Conservation (phyloP, 768 basidiomycete genomes). For the Baorangia bicolor region DNA sequence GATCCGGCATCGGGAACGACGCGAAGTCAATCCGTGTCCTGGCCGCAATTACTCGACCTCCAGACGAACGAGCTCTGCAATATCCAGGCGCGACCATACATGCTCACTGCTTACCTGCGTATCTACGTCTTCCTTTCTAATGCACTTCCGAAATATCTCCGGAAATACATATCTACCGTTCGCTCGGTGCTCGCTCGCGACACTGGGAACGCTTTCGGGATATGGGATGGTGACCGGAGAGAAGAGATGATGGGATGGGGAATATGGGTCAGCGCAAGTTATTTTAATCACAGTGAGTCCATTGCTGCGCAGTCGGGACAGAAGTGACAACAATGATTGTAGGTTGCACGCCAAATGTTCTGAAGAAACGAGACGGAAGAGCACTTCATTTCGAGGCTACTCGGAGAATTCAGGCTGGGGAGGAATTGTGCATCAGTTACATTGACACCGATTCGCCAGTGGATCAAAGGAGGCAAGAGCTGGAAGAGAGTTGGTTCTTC, state of each 20-base stretch:
- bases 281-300: constrained; percentile 65
- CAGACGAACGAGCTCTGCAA: constrained; percentile 58
- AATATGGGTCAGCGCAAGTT: constrained; percentile 58
- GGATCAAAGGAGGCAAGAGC: constrained; percentile 38
- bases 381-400: constrained; percentile 47
- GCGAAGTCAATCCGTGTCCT: constrained; percentile 24
- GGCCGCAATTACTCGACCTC: constrained; percentile 52
- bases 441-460: constrained; percentile 37
- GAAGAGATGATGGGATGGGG: constrained; percentile 67
- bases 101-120: constrained; percentile 51
- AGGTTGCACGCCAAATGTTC: constrained; percentile 56
- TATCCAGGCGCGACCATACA: constrained; percentile 45
- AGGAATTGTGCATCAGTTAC: constrained; percentile 62
- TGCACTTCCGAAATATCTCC: constrained; percentile 30
- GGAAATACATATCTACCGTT: constrained; percentile 42
- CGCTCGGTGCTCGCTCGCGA: constrained; percentile 59
- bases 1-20: background rate
- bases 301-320: background rate
- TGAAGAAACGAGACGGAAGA: constrained; percentile 45
- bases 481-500: constrained; percentile 58
- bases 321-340: background rate
- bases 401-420: constrained; percentile 42
- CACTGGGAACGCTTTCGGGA: constrained; percentile 66
- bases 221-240: constrained; percentile 55
- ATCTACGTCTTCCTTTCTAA: constrained; percentile 54